phyloP scores from a whole-genome alignment of 768 basidiomycete genomes.

The Mycena indigotica region DNA sequence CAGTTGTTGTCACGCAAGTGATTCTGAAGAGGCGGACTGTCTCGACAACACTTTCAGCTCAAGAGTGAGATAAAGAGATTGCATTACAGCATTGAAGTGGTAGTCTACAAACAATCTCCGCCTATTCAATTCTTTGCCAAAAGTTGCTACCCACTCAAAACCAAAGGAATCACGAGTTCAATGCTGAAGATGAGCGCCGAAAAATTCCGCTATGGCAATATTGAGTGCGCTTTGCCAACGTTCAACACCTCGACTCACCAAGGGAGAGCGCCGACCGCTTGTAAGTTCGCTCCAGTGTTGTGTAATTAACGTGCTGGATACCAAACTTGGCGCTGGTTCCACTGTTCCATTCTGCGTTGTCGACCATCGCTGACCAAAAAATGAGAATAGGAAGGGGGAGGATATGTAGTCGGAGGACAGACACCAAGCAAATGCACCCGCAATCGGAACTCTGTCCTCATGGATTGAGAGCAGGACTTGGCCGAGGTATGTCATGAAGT shows the following conservation, averaged over 20 bases:
- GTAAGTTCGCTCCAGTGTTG: conserved; percentile 48
- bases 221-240: conserved; percentile 2
- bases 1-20: no score
- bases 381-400: not conserved
- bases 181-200: conserved; percentile 29
- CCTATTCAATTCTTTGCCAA: no score
- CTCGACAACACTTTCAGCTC: no score
- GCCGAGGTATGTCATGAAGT: conserved; percentile 54
- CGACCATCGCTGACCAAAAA: conserved; percentile 42
- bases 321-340: conserved; percentile 48
- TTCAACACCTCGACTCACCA: conserved; percentile 32
- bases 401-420: conserved; percentile 7
- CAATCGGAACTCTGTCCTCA: conserved; percentile 50
- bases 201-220: conserved; percentile 31
- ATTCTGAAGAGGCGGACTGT: no score
- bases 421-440: conserved; percentile 52
- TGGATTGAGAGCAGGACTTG: conserved; percentile 52
- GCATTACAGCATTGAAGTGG: no score
- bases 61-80: no score
- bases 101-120: no score
- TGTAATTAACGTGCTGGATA: conserved; percentile 53
- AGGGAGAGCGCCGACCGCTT: conserved; percentile 49
- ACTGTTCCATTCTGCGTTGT: conserved; percentile 49
- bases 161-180: no score
- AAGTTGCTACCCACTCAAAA: no score